phyloP scores from a whole-genome alignment of 2,329 filamentous ascomycete species.

The Neoascochyta sp. region DNA sequence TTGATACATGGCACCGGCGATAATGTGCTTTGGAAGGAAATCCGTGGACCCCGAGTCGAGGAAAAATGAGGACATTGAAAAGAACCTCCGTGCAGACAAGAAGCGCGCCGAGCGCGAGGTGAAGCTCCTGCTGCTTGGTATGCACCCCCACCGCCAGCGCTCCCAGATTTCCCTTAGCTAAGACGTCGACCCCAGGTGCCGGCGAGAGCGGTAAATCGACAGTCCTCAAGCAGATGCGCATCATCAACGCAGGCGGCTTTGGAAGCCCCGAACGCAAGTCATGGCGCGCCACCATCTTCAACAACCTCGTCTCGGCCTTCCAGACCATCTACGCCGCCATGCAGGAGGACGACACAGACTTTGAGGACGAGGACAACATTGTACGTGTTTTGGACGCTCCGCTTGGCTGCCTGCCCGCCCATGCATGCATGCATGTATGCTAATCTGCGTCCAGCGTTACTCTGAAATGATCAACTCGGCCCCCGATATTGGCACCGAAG shows the following conservation, averaged over 20 bases:
- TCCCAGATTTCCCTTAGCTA: conserved; percentile 17
- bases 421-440: conserved; percentile 6
- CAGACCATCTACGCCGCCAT: conserved; percentile 88
- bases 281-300: conserved; percentile 93
- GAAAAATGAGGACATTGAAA: conserved; percentile 73
- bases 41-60: conserved; percentile 46
- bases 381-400: conserved; percentile 54
- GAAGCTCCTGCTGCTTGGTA: conserved; percentile 90
- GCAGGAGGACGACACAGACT: conserved; percentile 75
- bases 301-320: conserved; percentile 89
- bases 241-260: conserved; percentile 93
- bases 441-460: conserved; percentile 57
- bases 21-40: conserved; percentile 54
- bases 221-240: conserved; percentile 97
- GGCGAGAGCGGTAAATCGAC: conserved; percentile 96
- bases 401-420: neutral
- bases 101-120: conserved; percentile 83
- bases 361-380: conserved; percentile 74
- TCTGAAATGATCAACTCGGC: conserved; percentile 75
- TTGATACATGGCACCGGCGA: conserved; percentile 39
- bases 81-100: conserved; percentile 78
- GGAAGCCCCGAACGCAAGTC: conserved; percentile 84
- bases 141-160: conserved; percentile 12
- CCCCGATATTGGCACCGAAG: conserved; percentile 76
- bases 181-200: conserved; percentile 61